Percentiles rank a stretch among this genome's conserved stretches.
Evolutionary conservation across 208 protist species (phyloP).

Genomic region (Phytomonas serpens): DNA sequence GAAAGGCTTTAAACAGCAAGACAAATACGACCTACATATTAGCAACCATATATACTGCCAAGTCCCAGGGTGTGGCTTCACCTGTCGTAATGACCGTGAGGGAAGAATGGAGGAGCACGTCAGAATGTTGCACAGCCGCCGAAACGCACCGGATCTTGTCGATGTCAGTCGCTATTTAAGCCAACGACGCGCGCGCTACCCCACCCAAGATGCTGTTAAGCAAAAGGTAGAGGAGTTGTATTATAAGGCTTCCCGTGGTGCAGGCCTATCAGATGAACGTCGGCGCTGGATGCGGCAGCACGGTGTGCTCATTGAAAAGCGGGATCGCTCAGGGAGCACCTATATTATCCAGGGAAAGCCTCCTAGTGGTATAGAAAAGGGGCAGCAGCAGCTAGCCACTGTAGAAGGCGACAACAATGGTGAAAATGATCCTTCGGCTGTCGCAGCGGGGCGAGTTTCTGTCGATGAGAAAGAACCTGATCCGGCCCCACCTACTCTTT

Average conservation of each 20-base stretch:
- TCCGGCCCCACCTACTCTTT: neutral
- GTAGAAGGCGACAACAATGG: neutral
- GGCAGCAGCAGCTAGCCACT: neutral
- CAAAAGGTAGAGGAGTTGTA: slow-evolving; percentile 82
- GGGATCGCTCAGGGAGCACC: slow-evolving; percentile 37
- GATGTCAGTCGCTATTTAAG: slow-evolving; percentile 57
- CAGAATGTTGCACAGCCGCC: slow-evolving; percentile 74
- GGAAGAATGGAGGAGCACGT: slow-evolving; percentile 86
- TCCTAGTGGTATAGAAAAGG: neutral
- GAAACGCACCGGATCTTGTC: slow-evolving; percentile 70
- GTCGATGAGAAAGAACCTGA: neutral
- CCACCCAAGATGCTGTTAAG: slow-evolving; percentile 67
- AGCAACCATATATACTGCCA: slow-evolving; percentile 76
- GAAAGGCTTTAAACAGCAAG: slow-evolving; percentile 47
- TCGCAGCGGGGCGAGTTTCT: neutral
- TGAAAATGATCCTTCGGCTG: neutral
- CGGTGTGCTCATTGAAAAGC: slow-evolving; percentile 66
- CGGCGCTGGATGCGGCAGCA: slow-evolving; percentile 78
- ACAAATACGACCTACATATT: slow-evolving; percentile 52
- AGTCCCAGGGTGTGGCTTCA: slow-evolving; percentile 76
- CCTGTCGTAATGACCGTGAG: slow-evolving; percentile 49
- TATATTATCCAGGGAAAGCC: slow-evolving; percentile 34
- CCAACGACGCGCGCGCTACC: slow-evolving; percentile 65
- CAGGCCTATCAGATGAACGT: slow-evolving; percentile 61
- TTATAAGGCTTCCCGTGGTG: slow-evolving; percentile 75